Conservation (phyloP, 2,329 filamentous ascomycete species). For the Verticillium klebahnii region DNA sequence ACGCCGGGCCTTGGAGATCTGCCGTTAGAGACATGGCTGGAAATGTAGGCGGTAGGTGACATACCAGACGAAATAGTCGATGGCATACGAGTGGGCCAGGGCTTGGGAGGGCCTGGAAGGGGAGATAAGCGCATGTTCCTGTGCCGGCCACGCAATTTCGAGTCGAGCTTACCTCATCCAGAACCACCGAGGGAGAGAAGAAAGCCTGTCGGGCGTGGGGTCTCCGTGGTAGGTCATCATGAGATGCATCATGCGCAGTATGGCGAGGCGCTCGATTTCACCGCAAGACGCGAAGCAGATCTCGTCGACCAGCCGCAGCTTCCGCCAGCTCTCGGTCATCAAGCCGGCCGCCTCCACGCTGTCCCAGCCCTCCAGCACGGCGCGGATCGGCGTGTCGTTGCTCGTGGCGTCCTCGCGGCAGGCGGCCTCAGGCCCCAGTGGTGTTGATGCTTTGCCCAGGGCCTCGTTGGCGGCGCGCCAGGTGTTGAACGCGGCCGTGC, state of each 20-base stretch:
- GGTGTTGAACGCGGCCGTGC: constrained; percentile 8
- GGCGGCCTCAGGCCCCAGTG: constrained; percentile 6
- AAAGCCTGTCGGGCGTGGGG: constrained; percentile 13
- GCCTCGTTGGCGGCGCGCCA: constrained; percentile 21
- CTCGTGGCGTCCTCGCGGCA: constrained; percentile 15
- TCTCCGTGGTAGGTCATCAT: constrained; percentile 21
- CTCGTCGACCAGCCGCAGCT: constrained; percentile 19
- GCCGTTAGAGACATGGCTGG: background rate
- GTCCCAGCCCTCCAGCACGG: constrained; percentile 21
- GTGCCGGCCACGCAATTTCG: background rate
- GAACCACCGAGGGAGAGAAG: constrained; percentile 20
- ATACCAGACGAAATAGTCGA: constrained; percentile 26
- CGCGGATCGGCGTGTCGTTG: constrained; percentile 20
- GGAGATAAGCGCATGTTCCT: constrained; percentile 2
- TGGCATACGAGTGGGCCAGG: constrained; percentile 21
- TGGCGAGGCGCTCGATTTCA: constrained; percentile 17
- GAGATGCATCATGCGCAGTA: constrained; percentile 18
- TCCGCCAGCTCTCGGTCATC: constrained; percentile 21
- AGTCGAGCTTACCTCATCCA: constrained; percentile 15
- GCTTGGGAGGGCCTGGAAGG: constrained; percentile 20
- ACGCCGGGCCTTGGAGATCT: constrained; percentile 18
- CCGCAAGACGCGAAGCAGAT: constrained; percentile 15
- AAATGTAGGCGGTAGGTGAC: background rate
- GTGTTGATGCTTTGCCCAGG: constrained; percentile 7
- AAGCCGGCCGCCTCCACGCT: constrained; percentile 18